Evolutionary conservation across 495 filamentous ascomycete genomes (phyloP), one percentile per base, ranked within the genome.

Genomic region (Penicillium flavigenum): DNA sequence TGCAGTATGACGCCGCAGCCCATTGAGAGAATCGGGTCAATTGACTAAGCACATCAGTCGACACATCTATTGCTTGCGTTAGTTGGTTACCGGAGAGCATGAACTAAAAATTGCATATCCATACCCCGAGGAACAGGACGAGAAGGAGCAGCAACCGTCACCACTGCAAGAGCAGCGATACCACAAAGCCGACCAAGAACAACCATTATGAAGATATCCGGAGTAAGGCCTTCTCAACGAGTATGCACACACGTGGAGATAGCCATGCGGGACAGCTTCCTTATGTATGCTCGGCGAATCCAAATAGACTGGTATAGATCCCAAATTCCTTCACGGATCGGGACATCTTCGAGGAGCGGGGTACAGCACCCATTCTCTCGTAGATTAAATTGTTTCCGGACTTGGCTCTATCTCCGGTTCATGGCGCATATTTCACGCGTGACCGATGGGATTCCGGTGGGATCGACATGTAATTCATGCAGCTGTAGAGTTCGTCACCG

Each of bases 1-100:
- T 75, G 69, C 90, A 94, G 68, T 89, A 91, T 5, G 84, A 73
- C 0, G 89, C 86, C 0, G 78, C 86, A 2, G 88, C 75, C 68
- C 86, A 93, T 64, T 93, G 83, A 16, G 86, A 81, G 65, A 81
- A 89, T 58, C 90, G 74, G 4, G 77, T 70, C 45, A 93, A 72
- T 41, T 80, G 74, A 22, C 66, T 47, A 9, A 72, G 46, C 24
- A 64, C 61, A 26, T 57, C 49, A 9, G 64, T 39, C 3, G 72
- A 69, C 47, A 77, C 69, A 56, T 67, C 74, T 75, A 19, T 29
- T 39, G 20, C 11, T 34, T 32, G n/a, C n/a, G 11, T 55, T 11
- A 12, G 52, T 34, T 34, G 10, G 31, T 61, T 29, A 60, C 54
- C 16, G 43, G n/a, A 20, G 17, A 0, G 20, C 26, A 17, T n/a